phyloP scores from a whole-genome alignment of 805 yeast species.

The Teunomyces cretensis region DNA sequence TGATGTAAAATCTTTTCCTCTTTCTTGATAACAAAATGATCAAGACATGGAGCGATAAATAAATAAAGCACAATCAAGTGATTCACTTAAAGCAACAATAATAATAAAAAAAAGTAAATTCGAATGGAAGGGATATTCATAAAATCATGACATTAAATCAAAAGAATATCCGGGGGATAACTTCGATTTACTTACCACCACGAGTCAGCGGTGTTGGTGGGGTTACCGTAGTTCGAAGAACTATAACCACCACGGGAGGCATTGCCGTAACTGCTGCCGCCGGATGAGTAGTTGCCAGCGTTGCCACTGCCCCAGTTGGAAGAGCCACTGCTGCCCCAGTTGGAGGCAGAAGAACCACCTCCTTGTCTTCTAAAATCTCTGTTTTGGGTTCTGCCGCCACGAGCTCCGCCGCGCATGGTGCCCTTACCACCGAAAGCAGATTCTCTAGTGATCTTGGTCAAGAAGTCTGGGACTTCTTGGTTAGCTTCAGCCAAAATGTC shows the following conservation, averaged over 20 bases:
- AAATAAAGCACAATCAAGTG: constrained; percentile 13
- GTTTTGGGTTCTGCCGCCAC: constrained; percentile 48
- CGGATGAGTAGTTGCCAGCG: neutral
- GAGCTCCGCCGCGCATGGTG: constrained; percentile 55
- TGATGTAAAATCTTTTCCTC: constrained; percentile 17
- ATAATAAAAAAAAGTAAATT: constrained; percentile 8
- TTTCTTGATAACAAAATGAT: constrained; percentile 20
- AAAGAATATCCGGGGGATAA: constrained; percentile 8
- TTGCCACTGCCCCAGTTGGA: constrained; percentile 20
- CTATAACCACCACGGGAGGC: constrained; percentile 14
- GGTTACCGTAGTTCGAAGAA: constrained; percentile 32
- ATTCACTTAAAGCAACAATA: constrained; percentile 13
- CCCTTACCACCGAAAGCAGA: constrained; percentile 51
- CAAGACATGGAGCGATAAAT: constrained; percentile 24
- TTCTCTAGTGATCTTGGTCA: constrained; percentile 79
- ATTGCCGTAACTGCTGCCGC: constrained; percentile 20
- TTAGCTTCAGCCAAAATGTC: constrained; percentile 92
- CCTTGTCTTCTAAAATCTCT: constrained; percentile 53
- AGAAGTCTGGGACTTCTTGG: constrained; percentile 94
- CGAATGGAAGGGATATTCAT: constrained; percentile 6
- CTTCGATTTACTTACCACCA: constrained; percentile 36
- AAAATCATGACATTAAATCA: constrained; percentile 5
- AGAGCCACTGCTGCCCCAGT: constrained; percentile 17
- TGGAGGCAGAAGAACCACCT: constrained; percentile 19
- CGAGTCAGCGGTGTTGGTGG: constrained; percentile 30